Percentiles rank a stretch among this genome's conserved stretches.
These are phyloP conservation scores for Fomes fomentarius DNA, from an alignment of 1,284 basidiomycete species.

Conservation along the genomic window DNA sequence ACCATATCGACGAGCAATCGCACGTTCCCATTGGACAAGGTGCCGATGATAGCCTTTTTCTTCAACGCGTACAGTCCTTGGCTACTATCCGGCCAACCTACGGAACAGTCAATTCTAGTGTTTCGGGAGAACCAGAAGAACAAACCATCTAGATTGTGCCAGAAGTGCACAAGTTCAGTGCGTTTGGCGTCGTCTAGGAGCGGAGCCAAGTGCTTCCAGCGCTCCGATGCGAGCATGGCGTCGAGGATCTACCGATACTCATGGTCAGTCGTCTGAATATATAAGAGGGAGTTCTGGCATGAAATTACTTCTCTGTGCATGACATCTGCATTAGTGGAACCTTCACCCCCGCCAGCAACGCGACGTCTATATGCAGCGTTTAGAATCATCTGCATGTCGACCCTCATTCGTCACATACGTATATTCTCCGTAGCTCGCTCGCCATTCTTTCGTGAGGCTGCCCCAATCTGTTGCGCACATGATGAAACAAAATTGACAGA, in stretches of 20 bases:
- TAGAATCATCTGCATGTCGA: no score
- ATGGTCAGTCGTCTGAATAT: not conserved
- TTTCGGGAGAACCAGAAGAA: not conserved
- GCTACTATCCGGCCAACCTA: conserved; percentile 61
- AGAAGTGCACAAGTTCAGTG: conserved; percentile 47
- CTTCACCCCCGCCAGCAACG: conserved; percentile 48
- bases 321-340: conserved; percentile 54
- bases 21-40: conserved; percentile 67
- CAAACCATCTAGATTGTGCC: conserved; percentile 59
- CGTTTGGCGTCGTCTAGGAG: conserved; percentile 48
- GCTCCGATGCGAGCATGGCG: conserved; percentile 46
- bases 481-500: not conserved
- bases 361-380: conserved; percentile 27
- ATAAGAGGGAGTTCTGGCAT: no score
- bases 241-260: conserved; percentile 53
- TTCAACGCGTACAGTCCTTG: conserved; percentile 54
- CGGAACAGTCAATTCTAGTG: not conserved
- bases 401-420: no score
- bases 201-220: conserved; percentile 50
- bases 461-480: conserved; percentile 40
- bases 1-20: conserved; percentile 65
- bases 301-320: conserved; percentile 55
- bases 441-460: conserved; percentile 60
- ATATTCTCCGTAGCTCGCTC: conserved; percentile 48
- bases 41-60: conserved; percentile 51